Conservation (phyloP, 2,329 filamentous ascomycete genomes). For the Waltergamsia citrina region DNA sequence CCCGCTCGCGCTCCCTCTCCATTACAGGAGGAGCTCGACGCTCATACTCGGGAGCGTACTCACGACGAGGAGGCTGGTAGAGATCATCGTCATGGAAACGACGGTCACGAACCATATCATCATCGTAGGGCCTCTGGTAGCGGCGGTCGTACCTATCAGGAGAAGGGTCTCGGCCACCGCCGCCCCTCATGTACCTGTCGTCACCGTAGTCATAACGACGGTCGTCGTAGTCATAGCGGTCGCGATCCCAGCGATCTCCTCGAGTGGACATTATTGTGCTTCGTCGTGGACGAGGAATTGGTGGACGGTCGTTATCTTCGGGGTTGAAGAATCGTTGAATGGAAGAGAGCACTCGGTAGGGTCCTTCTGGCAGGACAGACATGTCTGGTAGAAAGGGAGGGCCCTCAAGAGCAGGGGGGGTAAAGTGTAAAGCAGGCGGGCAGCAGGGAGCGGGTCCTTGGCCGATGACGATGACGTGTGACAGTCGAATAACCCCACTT, state of each 20-base stretch:
- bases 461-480: too few relatives aligned
- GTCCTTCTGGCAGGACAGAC: too few relatives aligned
- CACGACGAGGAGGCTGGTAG: slow-evolving; percentile 24
- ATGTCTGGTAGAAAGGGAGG: too few relatives aligned
- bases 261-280: slow-evolving; percentile 5
- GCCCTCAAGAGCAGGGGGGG: too few relatives aligned
- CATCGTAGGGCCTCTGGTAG: slow-evolving; percentile 31
- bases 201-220: slow-evolving; percentile 28
- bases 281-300: too few relatives aligned
- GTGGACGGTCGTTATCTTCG: too few relatives aligned
- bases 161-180: slow-evolving; percentile 32
- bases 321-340: too few relatives aligned
- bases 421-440: too few relatives aligned
- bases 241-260: slow-evolving; percentile 42
- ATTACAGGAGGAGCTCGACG: slow-evolving; percentile 39
- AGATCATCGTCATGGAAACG: slow-evolving; percentile 47
- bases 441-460: too few relatives aligned
- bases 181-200: slow-evolving; percentile 32
- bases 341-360: too few relatives aligned
- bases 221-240: slow-evolving; percentile 30
- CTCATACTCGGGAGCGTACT: slow-evolving; percentile 30
- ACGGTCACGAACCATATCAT: slow-evolving; percentile 36
- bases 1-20: slow-evolving; percentile 45
- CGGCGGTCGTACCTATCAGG: slow-evolving; percentile 40
- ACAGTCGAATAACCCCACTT: too few relatives aligned